Evolutionary conservation across 345 rosid species (phyloP).

Genomic region (Cardamine chenopodiifolia): DNA sequence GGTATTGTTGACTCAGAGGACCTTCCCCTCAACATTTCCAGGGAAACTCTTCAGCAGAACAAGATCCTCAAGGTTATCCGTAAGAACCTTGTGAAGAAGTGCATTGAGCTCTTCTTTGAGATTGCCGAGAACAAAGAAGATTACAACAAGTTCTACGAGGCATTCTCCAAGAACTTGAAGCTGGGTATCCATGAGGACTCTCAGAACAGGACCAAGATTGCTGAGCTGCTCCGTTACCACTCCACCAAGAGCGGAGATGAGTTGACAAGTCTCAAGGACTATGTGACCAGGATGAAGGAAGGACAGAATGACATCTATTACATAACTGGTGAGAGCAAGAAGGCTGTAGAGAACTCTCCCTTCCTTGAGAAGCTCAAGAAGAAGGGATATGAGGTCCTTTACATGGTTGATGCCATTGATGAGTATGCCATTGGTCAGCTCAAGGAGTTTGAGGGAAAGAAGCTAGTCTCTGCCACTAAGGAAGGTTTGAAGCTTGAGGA

Average conservation of each 20-base stretch:
- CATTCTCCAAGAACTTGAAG: slow-evolving; percentile 88
- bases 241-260: slow-evolving; percentile 93
- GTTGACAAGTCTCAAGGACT: slow-evolving; percentile 82
- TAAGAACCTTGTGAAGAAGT: slow-evolving; percentile 87
- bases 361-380: slow-evolving; percentile 91
- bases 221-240: slow-evolving; percentile 79
- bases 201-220: slow-evolving; percentile 72
- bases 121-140: slow-evolving; percentile 93
- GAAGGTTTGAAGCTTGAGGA: slow-evolving; percentile 83
- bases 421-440: slow-evolving; percentile 87
- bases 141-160: slow-evolving; percentile 83
- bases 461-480: slow-evolving; percentile 84
- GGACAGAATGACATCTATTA: slow-evolving; percentile 80
- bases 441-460: slow-evolving; percentile 86
- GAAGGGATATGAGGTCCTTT: slow-evolving; percentile 81
- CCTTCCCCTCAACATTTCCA: slow-evolving; percentile 84
- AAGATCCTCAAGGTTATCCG: slow-evolving; percentile 86
- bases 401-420: slow-evolving; percentile 86
- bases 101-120: slow-evolving; percentile 80
- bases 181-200: slow-evolving; percentile 88
- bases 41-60: slow-evolving; percentile 85
- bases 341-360: slow-evolving; percentile 92
- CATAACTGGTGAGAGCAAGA: slow-evolving; percentile 93
- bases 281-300: slow-evolving; percentile 95
- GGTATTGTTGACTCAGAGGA: slow-evolving; percentile 95